A percentile compares a stretch with the other conserved stretches of the same genome.
phyloP scores from a whole-genome alignment of 2,329 filamentous ascomycete genomes.

The Colletotrichum filicis region DNA sequence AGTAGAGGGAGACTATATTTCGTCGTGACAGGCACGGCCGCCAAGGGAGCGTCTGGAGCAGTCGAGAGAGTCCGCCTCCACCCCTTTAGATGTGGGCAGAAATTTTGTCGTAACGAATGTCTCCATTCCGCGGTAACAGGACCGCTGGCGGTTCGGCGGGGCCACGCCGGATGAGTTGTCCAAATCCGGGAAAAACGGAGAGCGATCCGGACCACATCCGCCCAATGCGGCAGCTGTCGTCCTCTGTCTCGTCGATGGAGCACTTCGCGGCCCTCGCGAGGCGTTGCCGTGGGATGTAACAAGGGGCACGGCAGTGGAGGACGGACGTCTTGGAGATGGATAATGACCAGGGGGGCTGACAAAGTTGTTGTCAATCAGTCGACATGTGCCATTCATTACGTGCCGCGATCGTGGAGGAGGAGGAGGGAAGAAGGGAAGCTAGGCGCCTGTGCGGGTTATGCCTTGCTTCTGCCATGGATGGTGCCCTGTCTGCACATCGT shows the following conservation, averaged over 20 bases:
- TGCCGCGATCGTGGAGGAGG: background rate
- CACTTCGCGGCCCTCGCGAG: background rate
- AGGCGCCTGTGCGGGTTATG: background rate
- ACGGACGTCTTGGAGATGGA: background rate
- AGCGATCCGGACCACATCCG: constrained; percentile 25
- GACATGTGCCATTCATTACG: background rate
- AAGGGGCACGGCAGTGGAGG: background rate
- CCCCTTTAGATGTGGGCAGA: background rate
- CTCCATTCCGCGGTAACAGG: constrained; percentile 22
- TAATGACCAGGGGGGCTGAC: background rate
- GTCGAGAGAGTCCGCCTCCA: constrained; percentile 1
- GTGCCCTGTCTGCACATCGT: background rate
- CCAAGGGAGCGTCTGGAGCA: background rate
- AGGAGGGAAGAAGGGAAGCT: background rate
- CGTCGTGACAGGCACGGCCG: no score
- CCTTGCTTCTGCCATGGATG: background rate
- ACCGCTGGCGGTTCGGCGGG: background rate
- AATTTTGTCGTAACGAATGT: constrained; percentile 7
- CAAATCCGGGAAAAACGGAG: constrained; percentile 26
- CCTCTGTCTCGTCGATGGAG: background rate
- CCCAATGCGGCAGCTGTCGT: constrained; percentile 19
- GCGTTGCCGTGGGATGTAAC: background rate
- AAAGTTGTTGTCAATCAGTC: constrained; percentile 19
- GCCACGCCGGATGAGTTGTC: constrained; percentile 22
- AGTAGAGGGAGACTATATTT: background rate